Evolutionary conservation across 2,329 filamentous ascomycete genomes (phyloP).

Genomic region (Tolypocladium inflatum): DNA sequence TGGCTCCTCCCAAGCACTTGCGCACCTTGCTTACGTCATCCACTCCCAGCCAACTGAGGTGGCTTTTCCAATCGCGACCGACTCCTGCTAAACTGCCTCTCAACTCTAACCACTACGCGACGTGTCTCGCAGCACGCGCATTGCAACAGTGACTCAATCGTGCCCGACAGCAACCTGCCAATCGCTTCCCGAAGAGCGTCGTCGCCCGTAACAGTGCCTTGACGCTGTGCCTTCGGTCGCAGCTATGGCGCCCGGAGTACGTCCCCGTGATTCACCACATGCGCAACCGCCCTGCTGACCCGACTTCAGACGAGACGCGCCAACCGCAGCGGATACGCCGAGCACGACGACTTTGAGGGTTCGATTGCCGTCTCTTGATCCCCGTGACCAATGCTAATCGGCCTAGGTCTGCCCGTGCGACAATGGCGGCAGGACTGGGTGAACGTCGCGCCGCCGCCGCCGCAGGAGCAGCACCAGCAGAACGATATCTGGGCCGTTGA

Average conservation of each 20-base stretch:
- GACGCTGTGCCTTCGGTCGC: neutral
- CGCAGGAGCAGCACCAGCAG: constrained; percentile 52
- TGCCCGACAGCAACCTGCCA: neutral
- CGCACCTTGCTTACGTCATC: neutral
- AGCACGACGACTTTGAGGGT: constrained; percentile 56
- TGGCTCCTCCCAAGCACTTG: neutral
- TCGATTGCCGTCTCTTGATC: neutral
- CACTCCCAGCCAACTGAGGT: neutral
- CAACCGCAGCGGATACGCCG: constrained; percentile 44
- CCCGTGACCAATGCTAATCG: constrained; percentile 10
- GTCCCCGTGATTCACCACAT: constrained; percentile 1
- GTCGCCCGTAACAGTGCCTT: neutral
- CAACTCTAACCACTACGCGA: neutral
- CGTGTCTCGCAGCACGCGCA: neutral
- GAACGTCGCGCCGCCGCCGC: constrained; percentile 55
- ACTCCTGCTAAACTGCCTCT: neutral
- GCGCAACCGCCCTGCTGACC: constrained; percentile 6
- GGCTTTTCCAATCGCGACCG: neutral
- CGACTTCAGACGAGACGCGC: constrained; percentile 42
- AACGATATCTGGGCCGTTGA: constrained; percentile 67
- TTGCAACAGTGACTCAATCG: neutral
- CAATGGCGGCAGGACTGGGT: constrained; percentile 75
- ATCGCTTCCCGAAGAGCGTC: no score
- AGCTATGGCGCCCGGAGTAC: constrained; percentile 31
- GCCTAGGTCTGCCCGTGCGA: constrained; percentile 70